Base-by-base conservation (phyloP, 768 basidiomycete species). In the Leccinum longicurvipes region DNA sequence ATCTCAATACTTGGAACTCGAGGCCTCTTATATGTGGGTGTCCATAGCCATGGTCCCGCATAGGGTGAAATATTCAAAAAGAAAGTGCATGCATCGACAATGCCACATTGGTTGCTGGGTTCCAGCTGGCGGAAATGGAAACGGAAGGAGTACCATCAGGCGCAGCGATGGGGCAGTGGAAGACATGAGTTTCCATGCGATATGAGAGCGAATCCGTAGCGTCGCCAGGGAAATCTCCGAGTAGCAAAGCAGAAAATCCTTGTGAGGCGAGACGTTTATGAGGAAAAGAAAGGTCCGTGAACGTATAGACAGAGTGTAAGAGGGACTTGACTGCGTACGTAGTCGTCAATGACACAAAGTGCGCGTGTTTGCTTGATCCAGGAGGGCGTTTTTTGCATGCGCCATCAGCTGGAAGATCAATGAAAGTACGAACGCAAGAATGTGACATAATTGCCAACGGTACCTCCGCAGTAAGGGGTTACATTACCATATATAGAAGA, bases 301-400 rank as follows among this genome's bases (percentile, higher is more conserved):
- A 42, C 11, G 32, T 36, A 47, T 32, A 19, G 39, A 44, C 50
- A 34, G 19, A 50, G 39, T 39, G 51, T 21, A 50, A 17, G 54
- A 32, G 39, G 27, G 52, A 45, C 41, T 23, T 27, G 36, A 53
- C 49, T 54, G 53, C 21, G 51, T 19, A 49, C 32, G 31, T 32
- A 32, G 39, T 47, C 47, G 34, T 36, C 47, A 25, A 29, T 44
- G 49, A 62, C 52, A 41, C 57, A 53, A 21, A 23, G n/a, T 28
- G 42, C 23, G 55, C 59, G 47, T 59, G 60, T 51, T 57, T 67
- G 29, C 25, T 17, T 54, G 42, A 42, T 55, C 42, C 48, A 47
- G 47, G 34, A 25, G 28, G 56, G 54, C 61, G 34, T 68, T 66
- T 57, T 66, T 45, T 60, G 51, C 63, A 59, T 51, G 63, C 60